Evolutionary conservation across 108 stramenopile genomes (phyloP).

Genomic region (Nitzschia putrida): DNA sequence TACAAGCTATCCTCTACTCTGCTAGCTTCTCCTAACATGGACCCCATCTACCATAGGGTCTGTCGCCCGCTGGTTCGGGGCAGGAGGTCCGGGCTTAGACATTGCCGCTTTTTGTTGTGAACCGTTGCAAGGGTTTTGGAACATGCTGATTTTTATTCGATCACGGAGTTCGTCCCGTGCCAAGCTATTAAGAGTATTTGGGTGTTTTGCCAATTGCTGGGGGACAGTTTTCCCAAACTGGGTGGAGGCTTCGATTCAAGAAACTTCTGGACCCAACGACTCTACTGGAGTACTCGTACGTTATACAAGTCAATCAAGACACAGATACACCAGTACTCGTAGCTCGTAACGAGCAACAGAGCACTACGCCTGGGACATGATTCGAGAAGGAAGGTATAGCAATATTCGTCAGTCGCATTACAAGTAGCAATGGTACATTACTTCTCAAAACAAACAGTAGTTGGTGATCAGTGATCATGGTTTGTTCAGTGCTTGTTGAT

Average conservation of each 20-base stretch:
- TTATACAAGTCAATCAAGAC: neutral
- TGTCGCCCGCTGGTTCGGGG: conserved; percentile 34
- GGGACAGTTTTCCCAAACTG: neutral
- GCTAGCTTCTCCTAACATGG: conserved; percentile 43
- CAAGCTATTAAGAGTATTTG: conserved; percentile 9
- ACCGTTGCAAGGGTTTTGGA: conserved; percentile 44
- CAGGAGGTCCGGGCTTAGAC: conserved; percentile 22
- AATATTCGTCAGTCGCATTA: no score
- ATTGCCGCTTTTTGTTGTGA: conserved; percentile 24
- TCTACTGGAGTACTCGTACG: neutral
- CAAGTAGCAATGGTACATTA: no score
- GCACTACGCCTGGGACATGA: neutral
- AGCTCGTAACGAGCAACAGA: neutral
- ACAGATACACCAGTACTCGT: neutral
- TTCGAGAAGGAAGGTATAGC: no score
- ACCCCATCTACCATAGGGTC: conserved; percentile 42
- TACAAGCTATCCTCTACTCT: conserved; percentile 41
- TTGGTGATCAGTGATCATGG: no score
- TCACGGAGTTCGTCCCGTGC: conserved; percentile 10
- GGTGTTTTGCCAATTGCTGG: neutral
- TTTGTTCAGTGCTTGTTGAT: no score
- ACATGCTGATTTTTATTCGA: conserved; percentile 34
- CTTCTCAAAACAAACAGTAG: no score
- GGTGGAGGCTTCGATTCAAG: neutral
- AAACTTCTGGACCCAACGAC: neutral